phyloP scores from a whole-genome alignment of 2,329 filamentous ascomycete species.

The Biscogniauxia sp. region DNA sequence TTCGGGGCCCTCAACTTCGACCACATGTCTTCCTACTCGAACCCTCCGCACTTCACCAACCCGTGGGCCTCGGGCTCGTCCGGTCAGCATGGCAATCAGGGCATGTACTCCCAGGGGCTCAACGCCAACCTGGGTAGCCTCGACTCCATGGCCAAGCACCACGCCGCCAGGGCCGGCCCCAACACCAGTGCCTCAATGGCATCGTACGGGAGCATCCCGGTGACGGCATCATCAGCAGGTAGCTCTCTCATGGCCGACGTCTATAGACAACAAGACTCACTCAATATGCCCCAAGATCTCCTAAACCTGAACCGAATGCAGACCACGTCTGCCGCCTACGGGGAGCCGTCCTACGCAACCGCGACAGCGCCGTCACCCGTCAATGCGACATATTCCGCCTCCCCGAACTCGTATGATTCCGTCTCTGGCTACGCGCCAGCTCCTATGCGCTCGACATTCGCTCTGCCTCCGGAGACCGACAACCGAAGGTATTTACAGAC shows the following conservation, averaged over 20 bases:
- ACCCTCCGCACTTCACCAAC: constrained; percentile 81
- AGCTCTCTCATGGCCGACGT: constrained; percentile 59
- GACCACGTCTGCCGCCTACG: constrained; percentile 63
- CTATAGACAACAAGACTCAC: constrained; percentile 64
- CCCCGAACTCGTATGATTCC: constrained; percentile 69
- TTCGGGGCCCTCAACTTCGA: constrained; percentile 80
- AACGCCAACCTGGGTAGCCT: constrained; percentile 56
- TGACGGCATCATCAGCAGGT: constrained; percentile 73
- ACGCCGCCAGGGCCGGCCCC: constrained; percentile 56
- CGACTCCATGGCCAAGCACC: constrained; percentile 56
- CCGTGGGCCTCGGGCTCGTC: constrained; percentile 71
- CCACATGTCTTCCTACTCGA: constrained; percentile 66
- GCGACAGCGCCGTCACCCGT: constrained; percentile 66
- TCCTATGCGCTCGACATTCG: constrained; percentile 57
- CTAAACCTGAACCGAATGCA: constrained; percentile 64
- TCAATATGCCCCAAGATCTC: constrained; percentile 73
- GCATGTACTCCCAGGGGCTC: constrained; percentile 63
- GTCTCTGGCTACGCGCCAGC: constrained; percentile 69
- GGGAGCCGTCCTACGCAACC: constrained; percentile 66
- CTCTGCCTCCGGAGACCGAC: constrained; percentile 56
- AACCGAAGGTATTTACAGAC: constrained; percentile 75
- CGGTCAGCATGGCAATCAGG: constrained; percentile 52
- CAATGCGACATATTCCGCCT: constrained; percentile 63
- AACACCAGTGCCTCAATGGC: constrained; percentile 62
- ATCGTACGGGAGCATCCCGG: constrained; percentile 69